Percentiles rank a stretch among this genome's conserved stretches.
These are phyloP conservation scores for Globisporangium yorkense DNA, from an alignment of 352 stramenopile genomes.

Conservation along the genomic window DNA sequence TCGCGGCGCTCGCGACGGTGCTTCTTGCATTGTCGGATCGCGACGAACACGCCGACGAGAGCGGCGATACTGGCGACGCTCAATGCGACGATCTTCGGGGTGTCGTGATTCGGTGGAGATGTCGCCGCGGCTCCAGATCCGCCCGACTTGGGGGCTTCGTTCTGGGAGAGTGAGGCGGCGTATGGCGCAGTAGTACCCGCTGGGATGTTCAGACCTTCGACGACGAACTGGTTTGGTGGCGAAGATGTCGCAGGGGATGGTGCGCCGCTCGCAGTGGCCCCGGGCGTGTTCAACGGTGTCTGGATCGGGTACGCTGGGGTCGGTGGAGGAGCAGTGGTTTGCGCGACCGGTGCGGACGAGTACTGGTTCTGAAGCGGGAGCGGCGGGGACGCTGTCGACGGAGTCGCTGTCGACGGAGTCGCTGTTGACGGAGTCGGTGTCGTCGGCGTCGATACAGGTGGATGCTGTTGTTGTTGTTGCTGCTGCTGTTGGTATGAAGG, in stretches of 20 bases:
- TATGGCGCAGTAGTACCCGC: not conserved
- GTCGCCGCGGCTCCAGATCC: not conserved
- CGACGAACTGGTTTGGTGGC: not conserved
- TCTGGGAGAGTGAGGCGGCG: not conserved
- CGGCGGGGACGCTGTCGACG: not conserved
- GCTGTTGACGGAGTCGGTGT: not conserved
- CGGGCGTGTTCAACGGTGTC: conserved; percentile 1
- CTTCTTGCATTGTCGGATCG: not conserved
- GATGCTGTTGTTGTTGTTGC: not conserved
- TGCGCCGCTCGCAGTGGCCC: too few relatives aligned
- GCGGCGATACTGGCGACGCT: not conserved
- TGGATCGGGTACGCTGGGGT: not conserved
- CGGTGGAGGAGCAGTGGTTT: conserved; percentile 1
- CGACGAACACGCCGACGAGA: not conserved
- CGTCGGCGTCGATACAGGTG: not conserved
- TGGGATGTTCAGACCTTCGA: not conserved
- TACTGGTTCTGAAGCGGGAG: too few relatives aligned
- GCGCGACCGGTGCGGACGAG: conserved; percentile 6
- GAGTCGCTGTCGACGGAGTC: not conserved
- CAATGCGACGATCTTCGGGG: not conserved
- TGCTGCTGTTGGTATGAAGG: not conserved
- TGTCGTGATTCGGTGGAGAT: not conserved
- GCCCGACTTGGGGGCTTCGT: conserved; percentile 5
- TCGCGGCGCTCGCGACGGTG: not conserved
- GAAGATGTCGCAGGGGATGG: too few relatives aligned